Base-by-base conservation (phyloP, 139 green algal species). In the Chlamydomonas eustigma region DNA sequence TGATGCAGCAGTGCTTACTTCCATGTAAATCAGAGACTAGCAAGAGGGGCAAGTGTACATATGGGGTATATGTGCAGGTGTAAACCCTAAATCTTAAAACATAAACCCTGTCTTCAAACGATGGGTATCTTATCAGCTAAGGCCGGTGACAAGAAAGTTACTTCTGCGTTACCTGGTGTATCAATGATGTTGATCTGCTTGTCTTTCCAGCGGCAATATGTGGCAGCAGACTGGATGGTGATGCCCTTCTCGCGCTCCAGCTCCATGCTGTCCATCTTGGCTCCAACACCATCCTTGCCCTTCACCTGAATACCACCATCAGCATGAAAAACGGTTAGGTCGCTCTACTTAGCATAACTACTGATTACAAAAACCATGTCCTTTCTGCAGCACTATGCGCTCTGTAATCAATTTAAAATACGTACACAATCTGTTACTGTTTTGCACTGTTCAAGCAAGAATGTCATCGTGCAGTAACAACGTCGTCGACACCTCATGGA, bases 161-260 rank as follows among this genome's bases (percentile, higher is more conserved):
- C n/a, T n/a, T n/a, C n/a, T n/a, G n/a, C n/a, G n/a, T n/a, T 28
- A 70, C 58, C 25, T 70, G 94, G 94, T 0, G 93, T 97, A 87
- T 97, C 93, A 79, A 99, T 98, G 84, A 99, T 98, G 87, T 99
- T 99, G 88, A 99, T 95, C 76, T 92, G 79, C 0, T 85, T 92
- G 83, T 98, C 91, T 71, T 94, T 93, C 96, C 96, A 99, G 32
- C 78, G 78, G 85, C 88, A 96, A 77, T 93, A 95, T 6, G 94
- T 98, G 31, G 94, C 94, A 12, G 92, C 93, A 28, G 88, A 96
- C 85, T 98, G 95, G 74, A 99, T 99, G 67, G 96, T 99, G 89
- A 99, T 99, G 44, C 96, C 96, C 84, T 99, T 99, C 79, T 99
- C 96, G 0, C 96, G 78, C 82, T 99, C 96, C 35, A 99, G 83